A percentile compares a stretch with the other conserved stretches of the same genome.
Conservation (phyloP, 495 filamentous ascomycete genomes). For the Astrocystis sublimbata region DNA sequence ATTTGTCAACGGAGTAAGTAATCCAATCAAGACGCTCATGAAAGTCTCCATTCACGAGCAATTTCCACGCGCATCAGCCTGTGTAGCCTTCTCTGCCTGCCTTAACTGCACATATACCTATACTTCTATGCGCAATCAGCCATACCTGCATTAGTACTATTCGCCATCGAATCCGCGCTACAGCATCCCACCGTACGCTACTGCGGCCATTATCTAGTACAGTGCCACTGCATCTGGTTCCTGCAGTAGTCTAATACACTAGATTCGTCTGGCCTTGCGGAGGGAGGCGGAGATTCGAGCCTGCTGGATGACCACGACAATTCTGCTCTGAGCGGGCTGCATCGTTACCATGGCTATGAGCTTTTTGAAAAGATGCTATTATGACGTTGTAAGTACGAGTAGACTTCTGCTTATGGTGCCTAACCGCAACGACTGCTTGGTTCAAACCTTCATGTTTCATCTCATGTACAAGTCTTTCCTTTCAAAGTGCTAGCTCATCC, state of each 20-base stretch:
- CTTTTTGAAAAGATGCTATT: too few relatives aligned
- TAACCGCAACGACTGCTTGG: not conserved
- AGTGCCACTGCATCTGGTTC: conserved; percentile 6
- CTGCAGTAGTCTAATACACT: conserved; percentile 14
- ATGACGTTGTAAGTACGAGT: too few relatives aligned
- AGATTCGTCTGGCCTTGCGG: conserved; percentile 10
- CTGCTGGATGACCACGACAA: not conserved
- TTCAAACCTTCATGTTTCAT: not conserved
- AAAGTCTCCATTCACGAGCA: not conserved
- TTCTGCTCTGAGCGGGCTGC: not conserved
- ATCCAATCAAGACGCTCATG: too few relatives aligned
- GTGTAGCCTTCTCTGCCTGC: too few relatives aligned
- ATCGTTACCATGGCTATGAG: too few relatives aligned
- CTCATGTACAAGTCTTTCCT: not conserved
- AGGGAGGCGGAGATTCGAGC: too few relatives aligned
- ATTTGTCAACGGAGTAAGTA: too few relatives aligned
- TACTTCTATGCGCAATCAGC: not conserved
- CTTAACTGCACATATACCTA: too few relatives aligned
- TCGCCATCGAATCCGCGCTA: not conserved
- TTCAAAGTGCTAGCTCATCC: not conserved
- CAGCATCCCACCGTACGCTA: not conserved
- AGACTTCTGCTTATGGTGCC: too few relatives aligned
- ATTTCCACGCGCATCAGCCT: not conserved
- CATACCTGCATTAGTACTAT: not conserved
- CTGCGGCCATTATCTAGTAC: not conserved